Conservation (phyloP, 2,329 filamentous ascomycete species). For the Ophiostoma ips region DNA sequence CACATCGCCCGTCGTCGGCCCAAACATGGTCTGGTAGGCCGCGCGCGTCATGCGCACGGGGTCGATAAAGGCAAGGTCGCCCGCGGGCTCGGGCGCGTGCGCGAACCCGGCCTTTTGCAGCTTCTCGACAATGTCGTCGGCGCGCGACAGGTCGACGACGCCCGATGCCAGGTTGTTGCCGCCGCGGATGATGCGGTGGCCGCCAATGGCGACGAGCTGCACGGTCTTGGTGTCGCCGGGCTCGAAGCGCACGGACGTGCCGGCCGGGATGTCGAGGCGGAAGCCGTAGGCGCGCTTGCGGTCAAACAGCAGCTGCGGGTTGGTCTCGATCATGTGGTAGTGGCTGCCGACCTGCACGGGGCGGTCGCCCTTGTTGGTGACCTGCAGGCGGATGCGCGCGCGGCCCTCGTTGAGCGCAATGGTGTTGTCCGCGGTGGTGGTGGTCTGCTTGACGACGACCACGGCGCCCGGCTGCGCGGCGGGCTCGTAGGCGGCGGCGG, state of each 20-base stretch:
- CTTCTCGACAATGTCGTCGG: constrained; percentile 50
- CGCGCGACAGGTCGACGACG: constrained; percentile 47
- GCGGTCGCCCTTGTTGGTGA: constrained; percentile 77
- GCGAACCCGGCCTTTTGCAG: constrained; percentile 64
- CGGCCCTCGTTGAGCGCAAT: constrained; percentile 62
- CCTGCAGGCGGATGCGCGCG: constrained; percentile 56
- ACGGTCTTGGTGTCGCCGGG: constrained; percentile 87
- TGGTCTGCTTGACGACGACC: constrained; percentile 36
- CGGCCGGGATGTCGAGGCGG: constrained; percentile 77
- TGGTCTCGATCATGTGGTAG: constrained; percentile 94
- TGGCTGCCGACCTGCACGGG: constrained; percentile 90
- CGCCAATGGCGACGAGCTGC: constrained; percentile 76
- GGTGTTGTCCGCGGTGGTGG: constrained; percentile 46
- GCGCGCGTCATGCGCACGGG: constrained; percentile 59
- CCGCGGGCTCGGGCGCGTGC: constrained; percentile 48
- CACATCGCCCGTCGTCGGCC: constrained; percentile 78
- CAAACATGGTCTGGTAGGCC: constrained; percentile 80
- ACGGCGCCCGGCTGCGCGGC: constrained; percentile 67
- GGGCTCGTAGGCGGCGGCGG: constrained; percentile 50
- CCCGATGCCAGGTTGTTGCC: constrained; percentile 73
- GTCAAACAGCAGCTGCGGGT: constrained; percentile 80
- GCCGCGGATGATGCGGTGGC: constrained; percentile 64
- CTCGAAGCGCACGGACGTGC: constrained; percentile 86
- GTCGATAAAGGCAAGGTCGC: constrained; percentile 38
- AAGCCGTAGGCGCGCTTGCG: constrained; percentile 70